phyloP scores from a whole-genome alignment of 73 alveolate species.

The Paraurostyla sp. region DNA sequence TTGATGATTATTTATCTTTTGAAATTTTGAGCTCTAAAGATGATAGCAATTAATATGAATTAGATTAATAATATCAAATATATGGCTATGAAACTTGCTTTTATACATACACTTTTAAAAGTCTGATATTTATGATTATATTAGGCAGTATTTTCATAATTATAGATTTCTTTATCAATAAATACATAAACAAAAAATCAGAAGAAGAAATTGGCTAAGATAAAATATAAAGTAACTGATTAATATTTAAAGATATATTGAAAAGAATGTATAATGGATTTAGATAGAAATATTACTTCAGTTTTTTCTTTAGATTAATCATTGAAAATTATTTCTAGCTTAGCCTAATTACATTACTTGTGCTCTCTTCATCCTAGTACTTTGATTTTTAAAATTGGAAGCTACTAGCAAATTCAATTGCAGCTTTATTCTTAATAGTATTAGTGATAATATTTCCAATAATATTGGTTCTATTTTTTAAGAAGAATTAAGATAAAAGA shows the following conservation, averaged over 20 bases:
- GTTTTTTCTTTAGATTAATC: neutral
- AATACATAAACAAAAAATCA: no score
- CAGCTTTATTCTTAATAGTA: neutral
- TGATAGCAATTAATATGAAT: neutral
- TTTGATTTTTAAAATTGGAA: neutral
- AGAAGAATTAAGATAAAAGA: neutral
- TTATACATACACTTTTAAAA: no score
- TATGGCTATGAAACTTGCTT: no score
- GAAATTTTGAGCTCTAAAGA: neutral
- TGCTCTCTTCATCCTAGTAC: neutral
- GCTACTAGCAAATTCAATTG: neutral
- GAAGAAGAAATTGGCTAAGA: no score
- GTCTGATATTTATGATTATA: no score
- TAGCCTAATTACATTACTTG: neutral
- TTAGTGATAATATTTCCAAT: neutral
- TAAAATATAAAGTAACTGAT: no score
- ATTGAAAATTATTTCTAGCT: neutral
- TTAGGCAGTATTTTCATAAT: no score
- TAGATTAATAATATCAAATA: neutral
- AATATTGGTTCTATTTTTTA: neutral
- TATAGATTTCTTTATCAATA: no score
- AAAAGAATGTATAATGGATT: neutral
- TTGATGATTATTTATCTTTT: neutral
- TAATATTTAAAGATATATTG: neutral
- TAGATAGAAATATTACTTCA: neutral